Evolutionary conservation across 208 protist species (phyloP), one percentile per base, ranked within the genome.

Genomic region (Leishmania martiniquensis): DNA sequence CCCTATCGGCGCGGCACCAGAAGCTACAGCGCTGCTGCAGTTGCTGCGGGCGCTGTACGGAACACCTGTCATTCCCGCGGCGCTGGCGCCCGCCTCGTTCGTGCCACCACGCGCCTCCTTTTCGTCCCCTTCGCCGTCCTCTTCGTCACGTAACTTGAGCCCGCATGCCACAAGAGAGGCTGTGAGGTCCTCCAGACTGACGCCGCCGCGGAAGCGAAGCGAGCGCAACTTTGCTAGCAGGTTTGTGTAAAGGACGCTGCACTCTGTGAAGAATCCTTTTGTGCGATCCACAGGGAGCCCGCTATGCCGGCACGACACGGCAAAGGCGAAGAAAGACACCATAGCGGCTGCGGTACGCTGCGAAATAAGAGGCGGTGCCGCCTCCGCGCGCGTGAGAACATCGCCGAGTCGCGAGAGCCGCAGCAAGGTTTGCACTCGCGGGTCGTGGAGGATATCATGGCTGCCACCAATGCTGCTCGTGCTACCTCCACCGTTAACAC

Each of bases 101-200:
- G 37, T 22, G 55, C 44, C 37, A 45, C 72, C 42, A 42, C 42
- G 32, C 29, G 39, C 47, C 7, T 76, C 54, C n/a, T 54, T 39
- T 1, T 86, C 77, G n/a, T 82, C 76, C 49, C 47, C 10, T 49
- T 83, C 79, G 2, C 20, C 59, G 17, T 79, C 86, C 1, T 83
- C 83, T 45, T 82, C 72, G 10, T 68, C 63, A n/a, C 88, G 84
- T 67, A 97, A 82, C 76, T 92, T 86, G 63, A 97, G 75, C 52
- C 89, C 89, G 69, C 93, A 97, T 57, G 87, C 90, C 45, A 94
- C 88, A 10, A 97, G 84, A 2, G 91, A 83, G 17, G 93, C 89
- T 15, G 91, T 85, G 75, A 97, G 92, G 59, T 88, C 89, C 71
- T 92, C 85, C 63, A 92, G 81, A 69, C 87, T 90, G 59, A 97